phyloP scores from a whole-genome alignment of 441 rosid species.

The Mallotus japonicus region DNA sequence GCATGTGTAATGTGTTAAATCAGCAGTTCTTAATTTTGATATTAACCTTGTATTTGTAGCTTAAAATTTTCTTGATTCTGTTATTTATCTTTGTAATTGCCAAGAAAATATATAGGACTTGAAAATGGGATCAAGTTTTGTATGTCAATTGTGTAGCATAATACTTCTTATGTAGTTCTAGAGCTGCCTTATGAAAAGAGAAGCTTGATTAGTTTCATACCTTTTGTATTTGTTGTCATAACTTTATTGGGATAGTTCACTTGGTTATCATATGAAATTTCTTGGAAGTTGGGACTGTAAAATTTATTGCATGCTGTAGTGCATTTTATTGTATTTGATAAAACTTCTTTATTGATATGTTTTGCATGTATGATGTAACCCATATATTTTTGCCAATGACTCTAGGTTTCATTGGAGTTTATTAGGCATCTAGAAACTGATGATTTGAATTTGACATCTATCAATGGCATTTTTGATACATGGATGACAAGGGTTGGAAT shows the following conservation, averaged over 20 bases:
- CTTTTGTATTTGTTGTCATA: too few relatives aligned
- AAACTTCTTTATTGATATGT: background rate
- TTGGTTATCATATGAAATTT: too few relatives aligned
- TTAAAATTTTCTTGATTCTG: background rate
- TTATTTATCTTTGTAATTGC: background rate
- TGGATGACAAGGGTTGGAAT: slow-evolving; percentile 63
- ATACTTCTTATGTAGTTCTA: too few relatives aligned
- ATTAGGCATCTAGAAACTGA: slow-evolving; percentile 40
- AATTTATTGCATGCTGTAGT: too few relatives aligned
- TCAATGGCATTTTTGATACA: slow-evolving; percentile 52
- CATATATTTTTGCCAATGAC: background rate
- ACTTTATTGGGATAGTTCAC: too few relatives aligned
- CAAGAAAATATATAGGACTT: too few relatives aligned
- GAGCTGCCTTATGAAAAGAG: too few relatives aligned
- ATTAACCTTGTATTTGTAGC: background rate
- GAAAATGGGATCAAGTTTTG: too few relatives aligned
- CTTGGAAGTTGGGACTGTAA: too few relatives aligned
- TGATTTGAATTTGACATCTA: slow-evolving; percentile 27
- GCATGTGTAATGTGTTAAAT: too few relatives aligned
- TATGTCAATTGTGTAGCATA: too few relatives aligned
- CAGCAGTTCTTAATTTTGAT: background rate
- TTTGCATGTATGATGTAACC: background rate
- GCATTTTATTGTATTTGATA: background rate
- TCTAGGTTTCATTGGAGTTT: slow-evolving; percentile 64
- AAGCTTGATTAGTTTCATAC: too few relatives aligned